These are phyloP conservation scores for Mycosphaerella sp. DNA, from an alignment of 2,329 filamentous ascomycete genomes.

Conservation along the genomic window DNA sequence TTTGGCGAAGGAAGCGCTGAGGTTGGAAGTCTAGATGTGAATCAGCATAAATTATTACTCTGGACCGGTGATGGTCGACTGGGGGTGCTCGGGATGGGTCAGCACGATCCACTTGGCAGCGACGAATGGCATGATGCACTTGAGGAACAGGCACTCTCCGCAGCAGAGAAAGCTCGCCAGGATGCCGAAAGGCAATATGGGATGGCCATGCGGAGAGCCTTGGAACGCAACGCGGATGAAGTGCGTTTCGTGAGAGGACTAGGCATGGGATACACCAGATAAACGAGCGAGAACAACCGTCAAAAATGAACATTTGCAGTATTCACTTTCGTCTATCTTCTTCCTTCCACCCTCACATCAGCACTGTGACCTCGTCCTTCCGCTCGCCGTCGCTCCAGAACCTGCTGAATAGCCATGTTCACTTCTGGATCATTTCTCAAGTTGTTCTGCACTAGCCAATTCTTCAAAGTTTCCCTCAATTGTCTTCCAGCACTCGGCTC, in stretches of 20 bases:
- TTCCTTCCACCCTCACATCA: background rate
- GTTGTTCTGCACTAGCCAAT: constrained; percentile 83
- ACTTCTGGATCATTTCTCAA: constrained; percentile 76
- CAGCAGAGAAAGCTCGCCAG: constrained; percentile 46
- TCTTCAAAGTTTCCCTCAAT: constrained; percentile 66
- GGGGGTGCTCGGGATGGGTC: constrained; percentile 56
- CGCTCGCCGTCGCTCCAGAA: constrained; percentile 46
- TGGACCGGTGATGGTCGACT: constrained; percentile 81
- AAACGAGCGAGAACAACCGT: background rate
- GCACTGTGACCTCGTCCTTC: background rate
- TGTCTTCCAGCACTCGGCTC: constrained; percentile 58
- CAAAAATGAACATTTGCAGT: background rate
- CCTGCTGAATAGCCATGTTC: constrained; percentile 65
- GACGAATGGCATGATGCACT: constrained; percentile 32
- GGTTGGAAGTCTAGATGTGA: constrained; percentile 25
- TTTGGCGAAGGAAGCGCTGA: background rate
- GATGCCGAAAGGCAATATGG: constrained; percentile 56
- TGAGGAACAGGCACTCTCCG: constrained; percentile 39
- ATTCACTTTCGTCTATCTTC: background rate
- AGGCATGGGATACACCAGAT: constrained; percentile 40
- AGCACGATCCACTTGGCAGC: constrained; percentile 31
- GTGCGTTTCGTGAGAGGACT: constrained; percentile 65
- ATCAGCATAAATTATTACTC: constrained; percentile 62
- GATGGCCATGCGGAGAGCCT: constrained; percentile 64
- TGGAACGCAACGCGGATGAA: constrained; percentile 74